These are phyloP conservation scores for Boletellus deceptivus DNA, from an alignment of 1,284 basidiomycete genomes.

Conservation along the genomic window DNA sequence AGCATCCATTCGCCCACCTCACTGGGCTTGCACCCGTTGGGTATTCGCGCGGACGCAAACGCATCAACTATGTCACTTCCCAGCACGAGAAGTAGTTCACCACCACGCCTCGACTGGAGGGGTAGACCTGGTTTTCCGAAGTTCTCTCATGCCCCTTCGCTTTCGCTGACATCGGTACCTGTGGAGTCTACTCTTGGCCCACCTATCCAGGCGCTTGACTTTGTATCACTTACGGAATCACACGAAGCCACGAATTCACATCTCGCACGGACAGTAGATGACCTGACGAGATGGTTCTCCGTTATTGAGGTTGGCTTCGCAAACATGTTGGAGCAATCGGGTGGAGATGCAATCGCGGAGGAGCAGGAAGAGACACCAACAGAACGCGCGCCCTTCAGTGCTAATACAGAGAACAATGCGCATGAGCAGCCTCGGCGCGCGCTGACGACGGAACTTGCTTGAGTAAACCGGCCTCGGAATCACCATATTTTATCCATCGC, in stretches of 20 bases:
- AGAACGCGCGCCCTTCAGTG: constrained; percentile 18
- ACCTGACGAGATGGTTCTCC: constrained; percentile 79
- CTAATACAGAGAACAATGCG: constrained; percentile 7
- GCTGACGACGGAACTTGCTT: constrained; percentile 17
- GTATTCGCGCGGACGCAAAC: constrained; percentile 30
- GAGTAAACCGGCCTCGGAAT: constrained; percentile 7
- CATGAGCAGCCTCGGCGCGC: constrained; percentile 13
- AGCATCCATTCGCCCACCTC: constrained; percentile 42
- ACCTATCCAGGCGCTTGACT: constrained; percentile 65
- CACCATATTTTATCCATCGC: constrained; percentile 7
- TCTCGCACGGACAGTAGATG: constrained; percentile 75
- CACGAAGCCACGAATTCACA: constrained; percentile 68
- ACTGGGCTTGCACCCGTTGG: constrained; percentile 35
- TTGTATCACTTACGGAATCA: constrained; percentile 55
- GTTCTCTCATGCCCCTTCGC: constrained; percentile 27
- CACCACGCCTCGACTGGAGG: constrained; percentile 35
- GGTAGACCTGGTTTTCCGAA: constrained; percentile 25
- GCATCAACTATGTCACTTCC: constrained; percentile 37
- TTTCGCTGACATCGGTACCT: constrained; percentile 34
- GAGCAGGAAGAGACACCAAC: constrained; percentile 46
- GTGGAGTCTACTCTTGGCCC: constrained; percentile 36
- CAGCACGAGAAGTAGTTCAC: constrained; percentile 41
- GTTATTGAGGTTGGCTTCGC: constrained; percentile 72
- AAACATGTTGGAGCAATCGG: constrained; percentile 56
- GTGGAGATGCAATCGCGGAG: constrained; percentile 54